A percentile compares a stretch with the other conserved stretches of the same genome.
Evolutionary conservation across 2,329 filamentous ascomycete species (phyloP).

Genomic region (Chalaropsis ovoidea): DNA sequence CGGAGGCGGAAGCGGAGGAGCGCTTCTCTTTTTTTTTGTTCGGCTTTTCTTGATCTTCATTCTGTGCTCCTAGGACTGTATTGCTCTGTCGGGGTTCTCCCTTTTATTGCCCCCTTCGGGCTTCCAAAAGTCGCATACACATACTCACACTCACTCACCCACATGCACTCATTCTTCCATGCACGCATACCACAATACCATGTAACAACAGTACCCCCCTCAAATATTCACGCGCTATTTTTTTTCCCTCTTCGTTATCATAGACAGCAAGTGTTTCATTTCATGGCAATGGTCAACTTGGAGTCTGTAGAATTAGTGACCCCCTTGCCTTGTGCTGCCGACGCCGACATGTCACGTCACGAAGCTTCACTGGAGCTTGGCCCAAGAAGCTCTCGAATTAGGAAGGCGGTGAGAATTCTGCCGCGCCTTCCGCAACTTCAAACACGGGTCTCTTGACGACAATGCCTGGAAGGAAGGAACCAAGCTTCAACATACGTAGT

Average conservation of each 20-base stretch:
- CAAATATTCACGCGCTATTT: background rate
- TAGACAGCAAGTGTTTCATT: background rate
- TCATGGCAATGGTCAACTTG: background rate
- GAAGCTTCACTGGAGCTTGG: constrained; percentile 11
- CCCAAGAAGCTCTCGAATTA: constrained; percentile 1
- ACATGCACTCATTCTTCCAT: background rate
- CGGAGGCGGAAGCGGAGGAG: background rate
- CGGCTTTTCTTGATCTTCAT: background rate
- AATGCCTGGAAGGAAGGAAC: background rate
- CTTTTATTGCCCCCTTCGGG: too few relatives aligned
- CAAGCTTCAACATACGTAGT: constrained; percentile 12
- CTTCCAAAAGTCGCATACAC: background rate
- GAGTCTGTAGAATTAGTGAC: background rate
- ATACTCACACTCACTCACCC: background rate
- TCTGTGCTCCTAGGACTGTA: background rate
- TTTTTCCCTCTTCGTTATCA: background rate
- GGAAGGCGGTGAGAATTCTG: constrained; percentile 24
- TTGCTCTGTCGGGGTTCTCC: background rate
- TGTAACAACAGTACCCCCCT: constrained; percentile 12
- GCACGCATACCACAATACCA: background rate
- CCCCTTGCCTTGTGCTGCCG: too few relatives aligned
- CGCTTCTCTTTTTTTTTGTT: background rate
- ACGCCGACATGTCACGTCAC: too few relatives aligned
- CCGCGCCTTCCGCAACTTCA: constrained; percentile 5
- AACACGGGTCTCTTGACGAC: constrained; percentile 9